Percentiles rank a stretch among this genome's conserved stretches.
These are phyloP conservation scores for Leccinum arenicola DNA, from an alignment of 768 basidiomycete species.

Conservation along the genomic window DNA sequence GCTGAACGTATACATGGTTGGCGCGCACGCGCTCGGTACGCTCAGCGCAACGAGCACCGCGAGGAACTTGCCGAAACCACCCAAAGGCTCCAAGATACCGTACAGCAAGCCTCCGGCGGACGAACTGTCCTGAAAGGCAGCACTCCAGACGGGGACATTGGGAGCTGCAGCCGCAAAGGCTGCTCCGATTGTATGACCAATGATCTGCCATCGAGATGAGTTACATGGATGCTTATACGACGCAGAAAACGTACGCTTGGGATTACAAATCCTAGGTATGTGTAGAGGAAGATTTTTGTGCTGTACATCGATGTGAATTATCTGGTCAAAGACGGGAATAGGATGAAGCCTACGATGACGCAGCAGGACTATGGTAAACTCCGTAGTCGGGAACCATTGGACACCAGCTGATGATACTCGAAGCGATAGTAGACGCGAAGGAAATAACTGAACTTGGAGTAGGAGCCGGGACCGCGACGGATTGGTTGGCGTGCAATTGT, in stretches of 20 bases:
- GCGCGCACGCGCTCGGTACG: constrained; percentile 54
- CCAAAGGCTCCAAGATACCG: constrained; percentile 37
- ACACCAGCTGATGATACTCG: constrained; percentile 44
- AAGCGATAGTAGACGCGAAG: constrained; percentile 43
- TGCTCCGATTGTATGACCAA: constrained; percentile 43
- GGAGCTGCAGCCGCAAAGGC: constrained; percentile 44
- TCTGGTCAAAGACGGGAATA: background rate
- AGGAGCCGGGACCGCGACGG: constrained; percentile 34
- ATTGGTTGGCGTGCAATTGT: constrained; percentile 46
- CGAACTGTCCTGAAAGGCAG: constrained; percentile 38
- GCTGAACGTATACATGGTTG: constrained; percentile 56
- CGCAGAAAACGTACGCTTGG: constrained; percentile 35
- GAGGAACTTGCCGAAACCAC: constrained; percentile 47
- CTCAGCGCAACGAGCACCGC: constrained; percentile 50
- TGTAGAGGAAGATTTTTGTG: constrained; percentile 40
- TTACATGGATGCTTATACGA: background rate
- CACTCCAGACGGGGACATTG: constrained; percentile 37
- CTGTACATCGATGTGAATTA: constrained; percentile 20
- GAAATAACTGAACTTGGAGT: constrained; percentile 37
- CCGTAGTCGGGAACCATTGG: constrained; percentile 48
- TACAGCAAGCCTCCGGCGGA: constrained; percentile 46
- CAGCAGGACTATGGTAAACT: constrained; percentile 49
- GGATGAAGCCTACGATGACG: constrained; percentile 48
- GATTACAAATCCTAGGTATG: constrained; percentile 44
- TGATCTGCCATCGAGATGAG: constrained; percentile 28